Evolutionary conservation across 2,329 filamentous ascomycete species (phyloP).

Genomic region (Triangularia verruculosa): DNA sequence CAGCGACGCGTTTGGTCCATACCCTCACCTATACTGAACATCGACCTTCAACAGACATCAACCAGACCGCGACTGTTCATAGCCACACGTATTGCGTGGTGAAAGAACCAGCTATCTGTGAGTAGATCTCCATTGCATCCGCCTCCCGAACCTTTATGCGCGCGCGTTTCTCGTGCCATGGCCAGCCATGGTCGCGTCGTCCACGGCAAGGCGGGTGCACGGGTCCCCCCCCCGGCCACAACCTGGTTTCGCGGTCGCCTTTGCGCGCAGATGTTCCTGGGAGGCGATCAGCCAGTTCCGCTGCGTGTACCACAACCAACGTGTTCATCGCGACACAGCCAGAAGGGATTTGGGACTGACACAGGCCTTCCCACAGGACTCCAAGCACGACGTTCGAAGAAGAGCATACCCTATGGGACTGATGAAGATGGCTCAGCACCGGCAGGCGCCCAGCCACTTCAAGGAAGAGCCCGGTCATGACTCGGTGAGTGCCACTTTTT

Average conservation of each 20-base stretch:
- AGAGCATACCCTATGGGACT: slow-evolving; percentile 37
- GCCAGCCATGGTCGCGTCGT: slow-evolving; percentile 4
- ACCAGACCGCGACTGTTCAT: background rate
- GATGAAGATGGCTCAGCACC: slow-evolving; percentile 44
- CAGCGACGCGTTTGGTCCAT: background rate
- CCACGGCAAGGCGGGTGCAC: slow-evolving; percentile 5
- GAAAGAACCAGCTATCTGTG: background rate
- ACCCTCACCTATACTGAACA: slow-evolving; percentile 5
- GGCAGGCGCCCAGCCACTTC: slow-evolving; percentile 42
- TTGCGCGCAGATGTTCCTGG: slow-evolving; percentile 2
- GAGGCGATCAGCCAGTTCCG: slow-evolving; percentile 1
- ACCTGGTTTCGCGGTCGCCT: slow-evolving; percentile 4
- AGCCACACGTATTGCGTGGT: background rate
- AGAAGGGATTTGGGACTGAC: background rate
- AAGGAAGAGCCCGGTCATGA: slow-evolving; percentile 43
- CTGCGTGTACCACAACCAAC: slow-evolving; percentile 2
- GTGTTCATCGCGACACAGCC: background rate
- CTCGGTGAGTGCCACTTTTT: slow-evolving; percentile 38
- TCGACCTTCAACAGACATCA: background rate
- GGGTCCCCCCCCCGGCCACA: background rate
- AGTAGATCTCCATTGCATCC: slow-evolving; percentile 11
- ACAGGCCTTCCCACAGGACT: background rate
- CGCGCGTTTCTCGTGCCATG: background rate
- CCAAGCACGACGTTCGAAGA: background rate
- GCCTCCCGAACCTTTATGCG: background rate